phyloP scores from a whole-genome alignment of 1,284 basidiomycete genomes.

The Boletus mariae region DNA sequence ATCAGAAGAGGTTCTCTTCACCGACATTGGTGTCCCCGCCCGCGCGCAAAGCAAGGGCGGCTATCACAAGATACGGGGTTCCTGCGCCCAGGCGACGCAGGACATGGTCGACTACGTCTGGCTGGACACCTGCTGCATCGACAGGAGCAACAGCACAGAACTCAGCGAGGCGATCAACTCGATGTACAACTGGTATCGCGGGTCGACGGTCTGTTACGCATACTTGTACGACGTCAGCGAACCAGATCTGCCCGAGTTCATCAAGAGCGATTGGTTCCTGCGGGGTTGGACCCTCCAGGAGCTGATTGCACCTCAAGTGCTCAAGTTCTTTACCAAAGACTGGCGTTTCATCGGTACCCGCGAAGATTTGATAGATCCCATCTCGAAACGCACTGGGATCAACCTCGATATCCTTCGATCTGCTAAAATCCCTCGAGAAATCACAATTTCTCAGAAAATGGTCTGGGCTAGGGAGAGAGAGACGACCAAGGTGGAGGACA shows the following conservation, averaged over 20 bases:
- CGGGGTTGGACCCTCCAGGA: conserved; percentile 33
- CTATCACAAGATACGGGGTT: conserved; percentile 20
- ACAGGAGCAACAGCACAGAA: conserved; percentile 21
- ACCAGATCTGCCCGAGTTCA: conserved; percentile 10
- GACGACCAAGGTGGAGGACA: conserved; percentile 23
- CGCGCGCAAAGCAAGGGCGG: conserved; percentile 16
- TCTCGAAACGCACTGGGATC: conserved; percentile 20
- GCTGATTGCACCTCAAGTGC: conserved; percentile 23
- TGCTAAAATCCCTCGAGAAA: conserved; percentile 6
- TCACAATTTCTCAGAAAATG: conserved; percentile 26
- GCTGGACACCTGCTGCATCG: conserved; percentile 32
- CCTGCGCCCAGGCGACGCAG: conserved; percentile 15
- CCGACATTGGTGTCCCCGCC: conserved; percentile 18
- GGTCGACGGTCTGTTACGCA: conserved; percentile 24
- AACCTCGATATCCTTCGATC: conserved; percentile 12
- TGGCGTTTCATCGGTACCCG: conserved; percentile 24
- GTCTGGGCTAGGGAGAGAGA: conserved; percentile 23
- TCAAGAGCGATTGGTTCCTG: conserved; percentile 27
- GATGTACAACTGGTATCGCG: conserved; percentile 30
- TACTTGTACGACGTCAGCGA: conserved; percentile 27
- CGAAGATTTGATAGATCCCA: conserved; percentile 10
- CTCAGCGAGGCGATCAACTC: conserved; percentile 28
- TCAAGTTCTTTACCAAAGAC: conserved; percentile 26
- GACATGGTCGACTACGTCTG: conserved; percentile 22
- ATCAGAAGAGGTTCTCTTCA: conserved; percentile 25